phyloP scores from a whole-genome alignment of 176 grass and related monocot genomes.

The Zea luxurians region DNA sequence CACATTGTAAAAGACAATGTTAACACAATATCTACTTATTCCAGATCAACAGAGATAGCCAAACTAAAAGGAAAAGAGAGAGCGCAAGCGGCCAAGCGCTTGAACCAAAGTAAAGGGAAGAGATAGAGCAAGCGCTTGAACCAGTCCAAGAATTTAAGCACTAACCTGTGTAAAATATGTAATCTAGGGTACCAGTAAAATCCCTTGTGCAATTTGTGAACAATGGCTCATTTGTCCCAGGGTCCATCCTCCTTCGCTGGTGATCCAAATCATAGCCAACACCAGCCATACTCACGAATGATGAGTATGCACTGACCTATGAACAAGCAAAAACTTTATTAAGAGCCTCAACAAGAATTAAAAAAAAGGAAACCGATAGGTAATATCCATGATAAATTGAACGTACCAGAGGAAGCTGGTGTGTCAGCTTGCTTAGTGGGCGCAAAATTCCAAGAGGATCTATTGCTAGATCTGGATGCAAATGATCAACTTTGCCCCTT shows the following conservation, averaged over 20 bases:
- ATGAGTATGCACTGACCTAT: conserved; percentile 92
- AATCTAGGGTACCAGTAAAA: conserved; percentile 81
- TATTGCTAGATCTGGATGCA: conserved; percentile 75
- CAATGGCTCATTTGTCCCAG: conserved; percentile 73
- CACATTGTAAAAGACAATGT: conserved; percentile 12
- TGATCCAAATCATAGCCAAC: conserved; percentile 65
- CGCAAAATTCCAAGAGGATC: conserved; percentile 80
- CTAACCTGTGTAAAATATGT: conserved; percentile 89
- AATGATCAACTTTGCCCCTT: conserved; percentile 71
- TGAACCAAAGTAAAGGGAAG: background rate
- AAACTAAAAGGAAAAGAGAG: background rate
- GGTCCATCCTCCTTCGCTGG: conserved; percentile 72
- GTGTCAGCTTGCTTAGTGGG: conserved; percentile 70
- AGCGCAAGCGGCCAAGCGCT: background rate
- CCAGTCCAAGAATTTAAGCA: conserved; percentile 11
- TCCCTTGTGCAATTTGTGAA: conserved; percentile 92
- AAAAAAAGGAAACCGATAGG: conserved; percentile 23
- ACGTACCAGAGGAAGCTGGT: conserved; percentile 85
- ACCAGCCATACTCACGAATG: conserved; percentile 65
- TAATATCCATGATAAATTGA: conserved; percentile 7
- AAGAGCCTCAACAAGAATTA: conserved; percentile 15
- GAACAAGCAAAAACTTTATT: conserved; percentile 31
- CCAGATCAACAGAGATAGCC: conserved; percentile 13
- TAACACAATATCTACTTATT: conserved; percentile 18
- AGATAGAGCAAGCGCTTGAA: background rate